Evolutionary conservation across 805 yeast genomes (phyloP).

Genomic region (Wilhelminamyces savonicus): DNA sequence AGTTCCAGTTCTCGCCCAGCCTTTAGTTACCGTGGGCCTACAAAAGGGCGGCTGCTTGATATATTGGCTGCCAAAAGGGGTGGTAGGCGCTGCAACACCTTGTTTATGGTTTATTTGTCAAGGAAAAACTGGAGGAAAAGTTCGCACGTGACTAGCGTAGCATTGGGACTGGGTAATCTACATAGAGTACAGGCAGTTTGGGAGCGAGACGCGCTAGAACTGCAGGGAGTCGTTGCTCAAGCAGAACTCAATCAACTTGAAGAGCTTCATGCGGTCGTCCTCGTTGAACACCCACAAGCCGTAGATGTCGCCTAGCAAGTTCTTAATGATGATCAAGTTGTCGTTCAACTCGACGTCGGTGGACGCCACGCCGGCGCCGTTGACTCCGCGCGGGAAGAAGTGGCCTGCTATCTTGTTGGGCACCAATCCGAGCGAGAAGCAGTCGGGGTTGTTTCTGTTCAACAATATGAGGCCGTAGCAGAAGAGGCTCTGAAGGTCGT

Average conservation of each 20-base stretch:
- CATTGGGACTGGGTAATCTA: no score
- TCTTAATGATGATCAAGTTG: slow-evolving; percentile 64
- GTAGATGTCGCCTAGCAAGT: slow-evolving; percentile 60
- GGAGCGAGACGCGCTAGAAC: no score
- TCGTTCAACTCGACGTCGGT: slow-evolving; percentile 66
- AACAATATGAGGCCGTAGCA: slow-evolving; percentile 66
- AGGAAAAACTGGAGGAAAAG: no score
- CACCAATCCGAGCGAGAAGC: slow-evolving; percentile 64
- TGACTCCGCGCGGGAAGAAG: slow-evolving; percentile 31
- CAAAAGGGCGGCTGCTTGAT: no score
- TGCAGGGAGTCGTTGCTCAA: slow-evolving; percentile 33
- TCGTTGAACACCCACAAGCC: slow-evolving; percentile 77
- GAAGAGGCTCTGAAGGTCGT: slow-evolving; percentile 40
- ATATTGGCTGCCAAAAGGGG: no score
- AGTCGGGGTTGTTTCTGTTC: slow-evolving; percentile 62
- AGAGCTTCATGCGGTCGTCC: slow-evolving; percentile 56
- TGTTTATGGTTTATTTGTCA: no score
- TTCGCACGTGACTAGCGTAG: no score
- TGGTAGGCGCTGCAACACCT: no score
- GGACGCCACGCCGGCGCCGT: slow-evolving; percentile 27
- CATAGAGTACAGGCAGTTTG: no score
- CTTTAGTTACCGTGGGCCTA: no score
- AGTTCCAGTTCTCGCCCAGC: no score
- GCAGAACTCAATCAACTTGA: slow-evolving; percentile 38
- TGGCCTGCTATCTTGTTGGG: slow-evolving; percentile 46